Conservation (phyloP, 371 early-diverging fungal genomes). For the Mortierella polycephala region DNA sequence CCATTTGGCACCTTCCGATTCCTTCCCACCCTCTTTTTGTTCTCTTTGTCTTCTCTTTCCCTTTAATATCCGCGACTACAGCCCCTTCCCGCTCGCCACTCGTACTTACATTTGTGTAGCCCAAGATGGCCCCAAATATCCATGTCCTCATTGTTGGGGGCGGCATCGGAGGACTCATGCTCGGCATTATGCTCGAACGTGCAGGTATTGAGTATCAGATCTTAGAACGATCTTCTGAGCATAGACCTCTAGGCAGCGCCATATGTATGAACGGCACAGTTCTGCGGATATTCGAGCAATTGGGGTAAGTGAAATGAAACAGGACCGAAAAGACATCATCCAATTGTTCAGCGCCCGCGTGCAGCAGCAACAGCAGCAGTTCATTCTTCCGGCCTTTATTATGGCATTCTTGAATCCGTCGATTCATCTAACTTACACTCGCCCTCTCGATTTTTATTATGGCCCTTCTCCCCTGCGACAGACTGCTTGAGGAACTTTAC, state of each 20-base stretch:
- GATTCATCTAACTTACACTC: background rate
- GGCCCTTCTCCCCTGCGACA: background rate
- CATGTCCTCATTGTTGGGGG: conserved; percentile 46
- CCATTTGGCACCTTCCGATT: conserved; percentile 10
- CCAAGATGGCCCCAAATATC: conserved; percentile 9
- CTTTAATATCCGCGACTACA: background rate
- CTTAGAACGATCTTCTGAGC: conserved; percentile 36
- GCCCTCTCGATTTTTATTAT: background rate
- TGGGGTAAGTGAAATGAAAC: conserved; percentile 27
- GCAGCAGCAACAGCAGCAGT: background rate
- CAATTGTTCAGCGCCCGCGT: background rate
- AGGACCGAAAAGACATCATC: background rate
- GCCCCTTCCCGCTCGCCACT: background rate
- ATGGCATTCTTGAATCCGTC: background rate
- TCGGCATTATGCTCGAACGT: conserved; percentile 41
- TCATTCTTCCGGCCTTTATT: background rate
- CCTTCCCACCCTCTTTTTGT: conserved; percentile 2
- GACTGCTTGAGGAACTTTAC: conserved; percentile 36
- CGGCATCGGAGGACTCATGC: conserved; percentile 49
- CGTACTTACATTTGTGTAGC: background rate
- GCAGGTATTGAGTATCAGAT: conserved; percentile 45
- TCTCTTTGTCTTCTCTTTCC: background rate
- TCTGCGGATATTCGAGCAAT: conserved; percentile 42
- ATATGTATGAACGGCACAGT: conserved; percentile 42
- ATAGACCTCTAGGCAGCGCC: conserved; percentile 48